phyloP scores from a whole-genome alignment of 2,329 filamentous ascomycete species.

The Sphaceloma murrayae region DNA sequence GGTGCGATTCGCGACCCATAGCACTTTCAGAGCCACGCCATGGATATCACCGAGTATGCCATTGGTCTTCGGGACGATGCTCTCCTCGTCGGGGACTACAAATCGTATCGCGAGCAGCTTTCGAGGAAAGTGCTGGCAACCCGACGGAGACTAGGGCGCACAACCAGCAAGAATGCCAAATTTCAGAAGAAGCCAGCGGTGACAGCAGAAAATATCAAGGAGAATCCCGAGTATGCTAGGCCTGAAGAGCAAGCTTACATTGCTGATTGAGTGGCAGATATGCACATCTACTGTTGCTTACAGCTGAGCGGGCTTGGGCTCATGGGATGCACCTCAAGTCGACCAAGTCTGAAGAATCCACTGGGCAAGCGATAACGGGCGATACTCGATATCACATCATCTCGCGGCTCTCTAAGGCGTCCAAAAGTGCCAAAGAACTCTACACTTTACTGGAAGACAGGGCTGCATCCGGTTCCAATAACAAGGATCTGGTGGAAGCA shows the following conservation, averaged over 20 bases:
- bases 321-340: slow-evolving; percentile 93
- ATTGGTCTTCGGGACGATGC: slow-evolving; percentile 71
- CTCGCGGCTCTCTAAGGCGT: slow-evolving; percentile 74
- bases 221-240: slow-evolving; percentile 60
- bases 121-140: slow-evolving; percentile 72
- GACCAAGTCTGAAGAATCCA: slow-evolving; percentile 63
- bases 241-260: neutral
- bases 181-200: slow-evolving; percentile 62
- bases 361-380: slow-evolving; percentile 63
- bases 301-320: slow-evolving; percentile 85
- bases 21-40: slow-evolving; percentile 30
- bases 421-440: slow-evolving; percentile 58
- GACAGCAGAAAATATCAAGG: slow-evolving; percentile 63
- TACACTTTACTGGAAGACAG: slow-evolving; percentile 56
- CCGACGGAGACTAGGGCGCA: slow-evolving; percentile 74
- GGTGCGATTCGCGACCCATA: neutral
- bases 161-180: slow-evolving; percentile 78
- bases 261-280: slow-evolving; percentile 45
- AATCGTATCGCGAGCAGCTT: slow-evolving; percentile 70
- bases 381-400: slow-evolving; percentile 79
- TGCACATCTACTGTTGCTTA: slow-evolving; percentile 69
- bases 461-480: slow-evolving; percentile 53
- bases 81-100: slow-evolving; percentile 80
- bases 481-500: slow-evolving; percentile 71
- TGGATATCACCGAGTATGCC: slow-evolving; percentile 87